Conservation (phyloP, 352 stramenopile species). For the Phytophthora brassicae region DNA sequence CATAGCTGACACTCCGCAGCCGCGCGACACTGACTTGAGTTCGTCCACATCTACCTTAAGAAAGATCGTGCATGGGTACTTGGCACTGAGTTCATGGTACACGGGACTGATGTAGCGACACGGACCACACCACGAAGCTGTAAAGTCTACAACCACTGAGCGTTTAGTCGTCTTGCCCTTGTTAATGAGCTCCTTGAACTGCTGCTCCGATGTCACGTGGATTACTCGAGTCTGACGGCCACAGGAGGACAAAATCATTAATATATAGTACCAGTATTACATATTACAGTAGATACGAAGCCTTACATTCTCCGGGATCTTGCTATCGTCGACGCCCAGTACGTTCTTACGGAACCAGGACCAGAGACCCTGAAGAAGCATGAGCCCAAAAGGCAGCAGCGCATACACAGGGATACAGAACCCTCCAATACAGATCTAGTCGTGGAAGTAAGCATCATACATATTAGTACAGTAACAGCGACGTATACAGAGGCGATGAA, state of each 20-base stretch:
- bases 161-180: conserved; percentile 73
- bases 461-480: not conserved
- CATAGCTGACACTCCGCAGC: conserved; percentile 89
- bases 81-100: conserved; percentile 84
- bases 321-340: conserved; percentile 51
- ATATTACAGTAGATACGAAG: not conserved
- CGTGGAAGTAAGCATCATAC: not conserved
- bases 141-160: conserved; percentile 87
- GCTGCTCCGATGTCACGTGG: conserved; percentile 65
- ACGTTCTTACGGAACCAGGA: conserved; percentile 70
- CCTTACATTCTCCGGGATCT: conserved; percentile 52
- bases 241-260: not conserved
- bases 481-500: not conserved
- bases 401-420: conserved; percentile 81
- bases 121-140: conserved; percentile 86
- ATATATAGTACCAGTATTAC: not conserved
- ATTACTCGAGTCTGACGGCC: conserved; percentile 71
- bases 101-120: conserved; percentile 87
- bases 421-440: conserved; percentile 78
- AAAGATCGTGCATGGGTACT: conserved; percentile 84
- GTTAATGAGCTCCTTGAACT: conserved; percentile 72
- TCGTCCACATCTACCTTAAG: conserved; percentile 91
- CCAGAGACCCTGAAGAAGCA: conserved; percentile 72
- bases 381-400: conserved; percentile 68
- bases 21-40: conserved; percentile 44